phyloP scores from a whole-genome alignment of 306 rosid species.

The Begonia loranthoides region DNA sequence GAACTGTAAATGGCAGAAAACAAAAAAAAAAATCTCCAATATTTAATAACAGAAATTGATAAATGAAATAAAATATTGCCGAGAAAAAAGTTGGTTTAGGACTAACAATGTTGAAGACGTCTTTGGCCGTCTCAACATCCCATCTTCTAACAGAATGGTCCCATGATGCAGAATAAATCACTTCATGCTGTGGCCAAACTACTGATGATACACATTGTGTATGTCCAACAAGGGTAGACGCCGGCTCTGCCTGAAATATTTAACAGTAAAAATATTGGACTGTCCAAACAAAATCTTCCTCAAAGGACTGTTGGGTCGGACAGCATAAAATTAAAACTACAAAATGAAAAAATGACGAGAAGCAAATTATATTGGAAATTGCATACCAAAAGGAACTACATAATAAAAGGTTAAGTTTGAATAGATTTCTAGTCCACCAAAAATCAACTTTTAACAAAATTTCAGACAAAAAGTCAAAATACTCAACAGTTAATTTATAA shows the following conservation, averaged over 20 bases:
- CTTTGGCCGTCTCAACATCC: slow-evolving; percentile 79
- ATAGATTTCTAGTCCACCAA: no score
- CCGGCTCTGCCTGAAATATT: slow-evolving; percentile 43
- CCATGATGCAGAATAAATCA: slow-evolving; percentile 86
- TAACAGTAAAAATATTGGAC: no score
- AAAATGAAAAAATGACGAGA: no score
- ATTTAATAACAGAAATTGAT: background rate
- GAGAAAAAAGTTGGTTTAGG: background rate
- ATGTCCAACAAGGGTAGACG: slow-evolving; percentile 72
- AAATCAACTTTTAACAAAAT: no score
- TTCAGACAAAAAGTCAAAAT: no score
- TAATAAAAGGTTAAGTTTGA: no score
- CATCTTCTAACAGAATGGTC: slow-evolving; percentile 79
- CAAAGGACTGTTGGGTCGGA: no score
- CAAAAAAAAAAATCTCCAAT: background rate
- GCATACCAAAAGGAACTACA: no score
- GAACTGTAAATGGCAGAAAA: slow-evolving; percentile 30
- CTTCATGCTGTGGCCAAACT: slow-evolving; percentile 56
- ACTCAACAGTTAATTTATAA: no score
- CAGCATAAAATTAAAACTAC: no score
- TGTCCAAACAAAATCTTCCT: no score
- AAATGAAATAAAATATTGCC: background rate
- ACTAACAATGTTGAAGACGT: slow-evolving; percentile 25
- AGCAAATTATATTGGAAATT: no score
- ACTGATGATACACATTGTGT: slow-evolving; percentile 84